These are phyloP conservation scores for Glonium stellatum DNA, from an alignment of 495 filamentous ascomycete genomes.

Conservation along the genomic window DNA sequence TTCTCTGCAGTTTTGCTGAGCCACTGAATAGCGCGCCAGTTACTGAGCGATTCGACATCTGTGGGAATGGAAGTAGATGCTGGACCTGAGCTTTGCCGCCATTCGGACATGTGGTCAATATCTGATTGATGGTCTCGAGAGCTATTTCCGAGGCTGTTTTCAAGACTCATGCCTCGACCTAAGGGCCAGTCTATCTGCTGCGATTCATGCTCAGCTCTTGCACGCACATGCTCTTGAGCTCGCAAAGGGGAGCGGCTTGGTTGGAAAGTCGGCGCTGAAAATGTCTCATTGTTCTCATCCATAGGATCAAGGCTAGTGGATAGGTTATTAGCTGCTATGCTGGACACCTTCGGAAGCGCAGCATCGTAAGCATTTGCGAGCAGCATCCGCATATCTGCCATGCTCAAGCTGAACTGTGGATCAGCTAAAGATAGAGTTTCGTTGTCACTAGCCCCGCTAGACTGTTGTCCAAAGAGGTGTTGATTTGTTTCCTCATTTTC, in stretches of 20 bases:
- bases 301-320: background rate
- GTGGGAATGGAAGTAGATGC: background rate
- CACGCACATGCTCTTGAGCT: background rate
- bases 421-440: background rate
- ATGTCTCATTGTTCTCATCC: background rate
- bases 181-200: background rate
- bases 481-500: background rate
- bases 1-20: background rate
- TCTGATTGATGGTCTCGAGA: background rate
- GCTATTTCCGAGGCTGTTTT: background rate
- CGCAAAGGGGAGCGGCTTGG: background rate
- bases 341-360: background rate
- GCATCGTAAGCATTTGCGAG: background rate
- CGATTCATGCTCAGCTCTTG: background rate
- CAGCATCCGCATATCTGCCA: background rate
- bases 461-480: background rate
- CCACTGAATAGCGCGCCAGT: background rate
- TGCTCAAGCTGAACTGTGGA: background rate
- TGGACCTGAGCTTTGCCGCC: background rate
- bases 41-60: background rate
- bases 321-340: background rate
- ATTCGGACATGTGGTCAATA: background rate
- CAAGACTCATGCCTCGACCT: background rate
- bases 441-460: background rate
- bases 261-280: background rate